Evolutionary conservation across 495 filamentous ascomycete species (phyloP).

Genomic region (Neurospora discreta): DNA sequence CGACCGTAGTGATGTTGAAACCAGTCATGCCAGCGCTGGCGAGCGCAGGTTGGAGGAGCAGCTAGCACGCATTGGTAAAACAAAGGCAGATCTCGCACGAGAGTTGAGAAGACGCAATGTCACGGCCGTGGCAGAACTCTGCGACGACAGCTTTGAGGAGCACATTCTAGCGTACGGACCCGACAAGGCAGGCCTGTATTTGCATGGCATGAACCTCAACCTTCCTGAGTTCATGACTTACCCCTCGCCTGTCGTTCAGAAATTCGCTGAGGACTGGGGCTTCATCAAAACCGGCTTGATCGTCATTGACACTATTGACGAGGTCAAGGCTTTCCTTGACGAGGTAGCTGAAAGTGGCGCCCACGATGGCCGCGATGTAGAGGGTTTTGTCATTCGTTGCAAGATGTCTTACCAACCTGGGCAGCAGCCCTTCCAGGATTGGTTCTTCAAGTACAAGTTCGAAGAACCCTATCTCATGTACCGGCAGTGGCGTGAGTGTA

Average conservation of each 20-base stretch:
- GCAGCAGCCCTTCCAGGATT: constrained; percentile 53
- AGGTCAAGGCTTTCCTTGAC: constrained; percentile 72
- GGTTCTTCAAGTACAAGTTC: constrained; percentile 99
- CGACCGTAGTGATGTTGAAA: constrained; percentile 47
- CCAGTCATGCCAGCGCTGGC: constrained; percentile 78
- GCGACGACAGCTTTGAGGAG: constrained; percentile 92
- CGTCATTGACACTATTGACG: constrained; percentile 58
- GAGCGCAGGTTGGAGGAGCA: constrained; percentile 80
- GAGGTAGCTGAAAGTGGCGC: constrained; percentile 71
- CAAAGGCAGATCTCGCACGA: constrained; percentile 60
- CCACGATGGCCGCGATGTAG: constrained; percentile 83
- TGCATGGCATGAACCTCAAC: constrained; percentile 94
- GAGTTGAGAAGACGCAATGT: constrained; percentile 70
- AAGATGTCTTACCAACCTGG: constrained; percentile 37
- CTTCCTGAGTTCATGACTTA: constrained; percentile 81
- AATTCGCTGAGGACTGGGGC: constrained; percentile 88
- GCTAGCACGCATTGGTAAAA: constrained; percentile 60
- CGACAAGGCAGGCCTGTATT: constrained; percentile 80
- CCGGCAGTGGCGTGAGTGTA: constrained; percentile 95
- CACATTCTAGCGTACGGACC: constrained; percentile 84
- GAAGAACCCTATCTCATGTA: constrained; percentile 99
- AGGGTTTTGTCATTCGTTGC: constrained; percentile 94
- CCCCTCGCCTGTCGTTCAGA: constrained; percentile 62
- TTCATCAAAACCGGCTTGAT: constrained; percentile 82
- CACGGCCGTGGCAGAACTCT: constrained; percentile 92